Evolutionary conservation across 495 filamentous ascomycete genomes (phyloP).

Genomic region (Neurospora sp.): DNA sequence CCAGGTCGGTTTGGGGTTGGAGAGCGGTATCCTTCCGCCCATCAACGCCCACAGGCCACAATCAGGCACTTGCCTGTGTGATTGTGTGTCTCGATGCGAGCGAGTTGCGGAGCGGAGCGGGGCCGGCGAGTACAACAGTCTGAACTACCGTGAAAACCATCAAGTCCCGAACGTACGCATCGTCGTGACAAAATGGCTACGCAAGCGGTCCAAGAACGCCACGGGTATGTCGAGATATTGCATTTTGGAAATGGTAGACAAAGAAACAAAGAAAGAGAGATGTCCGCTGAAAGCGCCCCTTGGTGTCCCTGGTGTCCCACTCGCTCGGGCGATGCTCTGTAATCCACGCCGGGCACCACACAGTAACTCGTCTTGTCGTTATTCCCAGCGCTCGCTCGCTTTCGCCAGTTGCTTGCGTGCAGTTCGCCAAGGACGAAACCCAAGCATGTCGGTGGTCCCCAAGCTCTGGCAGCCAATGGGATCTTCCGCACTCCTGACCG

Average conservation of each 20-base stretch:
- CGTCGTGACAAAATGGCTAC: constrained; percentile 27
- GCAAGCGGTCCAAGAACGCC: constrained; percentile 32
- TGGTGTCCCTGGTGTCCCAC: neutral
- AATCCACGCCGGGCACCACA: neutral
- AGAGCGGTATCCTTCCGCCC: neutral
- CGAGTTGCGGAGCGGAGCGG: neutral
- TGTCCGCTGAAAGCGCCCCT: neutral
- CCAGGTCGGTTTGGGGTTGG: neutral
- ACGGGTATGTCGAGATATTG: constrained; percentile 19
- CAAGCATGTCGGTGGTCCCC: neutral
- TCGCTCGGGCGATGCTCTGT: neutral
- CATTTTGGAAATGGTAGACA: neutral
- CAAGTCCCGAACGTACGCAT: constrained; percentile 17
- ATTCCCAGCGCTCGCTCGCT: neutral
- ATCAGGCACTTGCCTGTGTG: neutral
- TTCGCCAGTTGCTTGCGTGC: neutral
- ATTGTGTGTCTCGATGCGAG: neutral
- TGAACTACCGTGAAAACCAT: neutral
- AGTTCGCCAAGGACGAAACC: neutral
- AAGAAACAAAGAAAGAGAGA: neutral
- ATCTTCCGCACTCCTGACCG: neutral
- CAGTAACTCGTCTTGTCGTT: neutral
- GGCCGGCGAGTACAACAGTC: neutral
- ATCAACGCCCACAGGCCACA: neutral
- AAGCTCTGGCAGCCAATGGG: neutral